Base-by-base conservation (phyloP, 345 rosid genomes). In the Turritis glabra region DNA sequence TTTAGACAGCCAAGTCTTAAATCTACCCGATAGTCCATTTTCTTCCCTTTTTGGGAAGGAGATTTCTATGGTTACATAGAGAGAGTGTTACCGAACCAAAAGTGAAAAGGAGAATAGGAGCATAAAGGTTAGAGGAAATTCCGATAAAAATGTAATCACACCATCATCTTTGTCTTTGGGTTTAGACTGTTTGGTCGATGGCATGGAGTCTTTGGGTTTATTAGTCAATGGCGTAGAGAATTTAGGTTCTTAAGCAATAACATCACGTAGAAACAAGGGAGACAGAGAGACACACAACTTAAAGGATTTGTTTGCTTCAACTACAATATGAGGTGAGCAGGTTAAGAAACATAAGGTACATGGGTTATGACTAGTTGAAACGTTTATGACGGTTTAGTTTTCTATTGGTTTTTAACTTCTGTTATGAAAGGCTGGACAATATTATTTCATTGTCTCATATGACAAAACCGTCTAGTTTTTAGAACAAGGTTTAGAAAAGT, bases 21-120 rank as follows among this genome's bases (percentile, higher is more conserved):
- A 88, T 70, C 91, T 91, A 79, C 97, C 98, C 0, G 93, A 94
- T 62, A 91, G 95, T 83, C 93, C 96, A 3, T 94, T 94, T 77
- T 88, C 97, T 43, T 72, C 89, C 63, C 62, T 83, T 11, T 77
- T 73, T 22, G 82, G 86, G 64, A 85, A 84, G 25, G 84, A 87
- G 35, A 89, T 90, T 75, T 88, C 96, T 8, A 84, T 88, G 48
- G 88, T 64, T 80, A 87, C 77, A 77, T 86, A 92, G 92, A 56
- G 14, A 76, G 41, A 64, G 4, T 33, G 8, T 50, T 47, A 22
- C 3, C 43, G 43, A 61, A 76, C 50, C 69, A 68, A 40, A 59
- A 55, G 3, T 0, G 30, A 46, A 35, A 67, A 53, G 69, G 33
- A 68, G 50, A 63, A 61, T 76, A 69, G 64, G 47, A 75, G 62